phyloP scores from a whole-genome alignment of 805 yeast genomes.

The Torulaspora gathmanii region DNA sequence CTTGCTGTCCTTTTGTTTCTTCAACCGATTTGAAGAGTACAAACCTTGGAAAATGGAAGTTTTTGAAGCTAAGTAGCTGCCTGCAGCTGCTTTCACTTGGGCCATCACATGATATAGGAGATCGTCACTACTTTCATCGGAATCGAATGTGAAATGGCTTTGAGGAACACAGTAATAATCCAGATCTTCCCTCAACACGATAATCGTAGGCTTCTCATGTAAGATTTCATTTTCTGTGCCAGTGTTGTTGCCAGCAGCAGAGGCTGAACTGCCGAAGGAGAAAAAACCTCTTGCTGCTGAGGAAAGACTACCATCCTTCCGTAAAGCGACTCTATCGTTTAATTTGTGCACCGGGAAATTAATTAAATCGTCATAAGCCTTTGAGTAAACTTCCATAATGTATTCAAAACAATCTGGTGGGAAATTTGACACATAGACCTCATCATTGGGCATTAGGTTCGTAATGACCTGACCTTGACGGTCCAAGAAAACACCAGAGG shows the following conservation, averaged over 20 bases:
- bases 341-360: constrained; percentile 39
- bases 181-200: constrained; percentile 87
- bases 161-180: constrained; percentile 86
- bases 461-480: constrained; percentile 70
- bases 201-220: constrained; percentile 79
- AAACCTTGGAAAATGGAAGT: constrained; percentile 73
- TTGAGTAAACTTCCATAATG: constrained; percentile 64
- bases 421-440: constrained; percentile 71
- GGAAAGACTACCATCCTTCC: constrained; percentile 17
- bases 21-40: constrained; percentile 35
- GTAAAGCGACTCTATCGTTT: constrained; percentile 29
- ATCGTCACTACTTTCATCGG: constrained; percentile 41
- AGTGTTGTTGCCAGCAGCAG: constrained; percentile 9
- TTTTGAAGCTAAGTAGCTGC: constrained; percentile 55
- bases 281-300: constrained; percentile 32
- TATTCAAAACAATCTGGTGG: constrained; percentile 84
- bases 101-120: constrained; percentile 48
- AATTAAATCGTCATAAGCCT: constrained; percentile 59
- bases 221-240: constrained; percentile 60
- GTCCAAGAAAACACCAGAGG: constrained; percentile 85
- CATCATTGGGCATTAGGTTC: constrained; percentile 72
- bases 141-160: constrained; percentile 39
- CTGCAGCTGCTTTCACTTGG: constrained; percentile 66
- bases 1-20: constrained; percentile 6
- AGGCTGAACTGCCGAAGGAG: constrained; percentile 14